Evolutionary conservation across 306 rosid species (phyloP).

Genomic region (Purshia tridentata): DNA sequence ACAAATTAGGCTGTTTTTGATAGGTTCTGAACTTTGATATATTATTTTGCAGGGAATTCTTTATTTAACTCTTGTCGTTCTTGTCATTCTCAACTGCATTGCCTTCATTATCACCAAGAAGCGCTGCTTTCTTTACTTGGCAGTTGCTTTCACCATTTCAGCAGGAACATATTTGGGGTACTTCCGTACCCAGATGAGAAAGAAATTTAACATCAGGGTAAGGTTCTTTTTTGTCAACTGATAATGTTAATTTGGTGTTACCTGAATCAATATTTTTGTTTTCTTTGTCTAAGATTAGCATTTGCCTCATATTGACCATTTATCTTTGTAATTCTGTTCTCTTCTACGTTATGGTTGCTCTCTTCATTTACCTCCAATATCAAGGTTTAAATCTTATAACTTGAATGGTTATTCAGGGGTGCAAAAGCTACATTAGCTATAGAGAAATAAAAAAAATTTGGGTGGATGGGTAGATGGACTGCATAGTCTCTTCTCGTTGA

Average conservation of each 20-base stretch:
- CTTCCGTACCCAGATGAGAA: constrained; percentile 77
- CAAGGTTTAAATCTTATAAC: not conserved
- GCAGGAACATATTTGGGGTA: constrained; percentile 75
- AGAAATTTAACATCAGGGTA: constrained; percentile 93
- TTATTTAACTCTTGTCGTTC: constrained; percentile 47
- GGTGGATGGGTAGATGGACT: not conserved
- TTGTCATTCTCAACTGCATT: constrained; percentile 57
- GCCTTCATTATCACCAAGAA: constrained; percentile 58
- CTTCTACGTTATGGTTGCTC: not conserved
- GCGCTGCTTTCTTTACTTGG: constrained; percentile 67
- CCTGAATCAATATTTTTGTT: constrained; percentile 5
- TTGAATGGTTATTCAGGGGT: not conserved
- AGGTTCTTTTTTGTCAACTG: constrained; percentile 13
- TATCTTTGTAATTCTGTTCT: not conserved
- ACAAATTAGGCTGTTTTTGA: constrained; percentile 2
- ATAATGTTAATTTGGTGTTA: constrained; percentile 10
- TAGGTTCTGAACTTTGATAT: constrained; percentile 18
- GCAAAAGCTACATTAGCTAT: not conserved
- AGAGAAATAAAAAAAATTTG: not conserved
- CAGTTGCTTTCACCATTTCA: constrained; percentile 56
- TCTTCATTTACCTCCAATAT: no score
- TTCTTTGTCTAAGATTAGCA: not conserved
- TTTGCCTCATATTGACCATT: not conserved
- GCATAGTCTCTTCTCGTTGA: not conserved
- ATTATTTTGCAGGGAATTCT: constrained; percentile 59